Conservation (phyloP, 495 filamentous ascomycete genomes). For the Aspergillus carlsbadensis region DNA sequence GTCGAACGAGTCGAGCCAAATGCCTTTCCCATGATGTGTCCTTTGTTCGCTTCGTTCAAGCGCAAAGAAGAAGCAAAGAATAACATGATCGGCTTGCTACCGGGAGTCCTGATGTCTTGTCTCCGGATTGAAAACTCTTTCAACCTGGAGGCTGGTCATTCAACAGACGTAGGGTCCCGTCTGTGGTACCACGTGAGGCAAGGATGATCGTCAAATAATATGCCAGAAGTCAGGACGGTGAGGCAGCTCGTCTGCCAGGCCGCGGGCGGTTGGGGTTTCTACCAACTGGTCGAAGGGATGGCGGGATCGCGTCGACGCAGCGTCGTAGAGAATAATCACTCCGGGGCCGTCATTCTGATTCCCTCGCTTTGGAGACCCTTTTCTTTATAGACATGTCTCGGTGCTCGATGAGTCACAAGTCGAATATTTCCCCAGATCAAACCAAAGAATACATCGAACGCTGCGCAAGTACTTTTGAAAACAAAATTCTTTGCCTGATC, state of each 20-base stretch:
- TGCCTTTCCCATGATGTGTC: not conserved
- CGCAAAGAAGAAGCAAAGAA: conserved; percentile 6
- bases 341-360: no score
- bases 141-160: not conserved
- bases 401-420: no score
- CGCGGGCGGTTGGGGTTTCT: not conserved
- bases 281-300: no score
- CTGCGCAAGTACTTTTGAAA: not conserved
- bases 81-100: not conserved
- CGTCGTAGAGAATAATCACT: no score
- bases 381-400: no score
- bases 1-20: not conserved
- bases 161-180: not conserved
- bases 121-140: not conserved
- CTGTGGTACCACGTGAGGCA: conserved; percentile 7
- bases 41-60: not conserved
- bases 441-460: no score
- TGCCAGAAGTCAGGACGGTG: not conserved
- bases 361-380: no score
- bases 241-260: not conserved
- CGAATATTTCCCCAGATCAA: no score
- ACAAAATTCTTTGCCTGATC: not conserved
- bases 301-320: no score
- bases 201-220: not conserved
- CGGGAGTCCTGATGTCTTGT: not conserved